Base-by-base conservation (phyloP, 441 rosid genomes). In the Erodium trifolium region DNA sequence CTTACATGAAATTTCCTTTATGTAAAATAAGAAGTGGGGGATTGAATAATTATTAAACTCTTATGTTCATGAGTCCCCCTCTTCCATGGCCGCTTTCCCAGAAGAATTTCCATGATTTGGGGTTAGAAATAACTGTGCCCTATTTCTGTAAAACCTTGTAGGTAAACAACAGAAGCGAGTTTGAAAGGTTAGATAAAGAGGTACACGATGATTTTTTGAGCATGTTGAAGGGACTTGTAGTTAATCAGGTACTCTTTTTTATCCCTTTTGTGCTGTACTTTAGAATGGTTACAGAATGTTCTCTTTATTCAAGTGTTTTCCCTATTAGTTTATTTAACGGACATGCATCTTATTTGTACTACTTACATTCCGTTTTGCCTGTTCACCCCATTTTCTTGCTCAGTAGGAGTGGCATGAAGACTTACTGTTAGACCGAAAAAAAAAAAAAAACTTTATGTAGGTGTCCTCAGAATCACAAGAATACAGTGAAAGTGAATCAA, bases 151-250 rank as follows among this genome's bases (percentile, higher is more conserved):
- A 77, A 14, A 35, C 31, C 66, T 73, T 79, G 66, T 87, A 89
- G 97, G 96, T 87, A 81, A 89, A 91, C 72, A 93, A 93, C 74
- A 68, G 79, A 83, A 80, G 59, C 51, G 97, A 93, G 81, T 86
- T 91, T 71, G 97, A 91, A 75, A 85, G 98, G 89, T 79, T 93
- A 47, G 93, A 86, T 66, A 80, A 73, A 69, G 98, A 91, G 83
- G 88, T 94, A 69, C 89, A 82, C 10, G 78, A 83, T 0, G 96
- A 91, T 81, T 87, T 91, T 73, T 71, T 85, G 78, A 88, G 80
- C 81, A 91, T 89, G 97, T 73, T 93, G 85, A 91, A 88, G 76
- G 98, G 98, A 5, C 89, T 91, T 83, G 95, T 87, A 66, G 86
- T 75, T 75, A 93, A 83, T 77, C 96, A 93, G 97, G 97, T 93